Evolutionary conservation across 805 yeast species (phyloP).

Genomic region (Candida awuae): DNA sequence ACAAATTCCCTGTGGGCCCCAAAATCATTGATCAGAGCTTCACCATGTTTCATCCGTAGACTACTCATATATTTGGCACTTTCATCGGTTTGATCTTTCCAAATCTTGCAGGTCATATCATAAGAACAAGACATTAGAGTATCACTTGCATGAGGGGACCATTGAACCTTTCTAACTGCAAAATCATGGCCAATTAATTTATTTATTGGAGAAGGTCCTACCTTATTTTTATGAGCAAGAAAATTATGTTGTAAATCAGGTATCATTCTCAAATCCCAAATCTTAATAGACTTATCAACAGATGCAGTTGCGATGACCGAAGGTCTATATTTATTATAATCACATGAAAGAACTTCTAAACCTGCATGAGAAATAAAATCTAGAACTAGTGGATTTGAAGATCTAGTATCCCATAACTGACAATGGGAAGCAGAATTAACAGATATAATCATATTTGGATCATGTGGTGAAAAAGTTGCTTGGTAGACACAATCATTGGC

Average conservation of each 20-base stretch:
- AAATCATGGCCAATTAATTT: slow-evolving; percentile 82
- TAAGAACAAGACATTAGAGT: slow-evolving; percentile 71
- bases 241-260: slow-evolving; percentile 25
- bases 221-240: slow-evolving; percentile 35
- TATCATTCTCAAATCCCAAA: slow-evolving; percentile 85
- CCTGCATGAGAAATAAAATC: slow-evolving; percentile 72
- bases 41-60: slow-evolving; percentile 38
- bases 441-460: slow-evolving; percentile 57
- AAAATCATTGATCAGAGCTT: slow-evolving; percentile 53
- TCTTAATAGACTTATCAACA: slow-evolving; percentile 75
- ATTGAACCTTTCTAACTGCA: slow-evolving; percentile 72
- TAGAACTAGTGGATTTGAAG: slow-evolving; percentile 50
- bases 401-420: slow-evolving; percentile 76
- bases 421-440: slow-evolving; percentile 69
- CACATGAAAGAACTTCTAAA: slow-evolving; percentile 70
- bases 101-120: slow-evolving; percentile 86
- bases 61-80: slow-evolving; percentile 42
- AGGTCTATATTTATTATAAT: slow-evolving; percentile 85
- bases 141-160: slow-evolving; percentile 84
- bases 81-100: slow-evolving; percentile 67
- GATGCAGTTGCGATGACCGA: slow-evolving; percentile 80
- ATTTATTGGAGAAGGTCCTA: slow-evolving; percentile 63
- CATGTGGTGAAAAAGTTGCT: slow-evolving; percentile 79
- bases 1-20: slow-evolving; percentile 79
- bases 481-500: slow-evolving; percentile 62